phyloP scores from a whole-genome alignment of 306 rosid genomes.

The Fragaria nilgerrensis region DNA sequence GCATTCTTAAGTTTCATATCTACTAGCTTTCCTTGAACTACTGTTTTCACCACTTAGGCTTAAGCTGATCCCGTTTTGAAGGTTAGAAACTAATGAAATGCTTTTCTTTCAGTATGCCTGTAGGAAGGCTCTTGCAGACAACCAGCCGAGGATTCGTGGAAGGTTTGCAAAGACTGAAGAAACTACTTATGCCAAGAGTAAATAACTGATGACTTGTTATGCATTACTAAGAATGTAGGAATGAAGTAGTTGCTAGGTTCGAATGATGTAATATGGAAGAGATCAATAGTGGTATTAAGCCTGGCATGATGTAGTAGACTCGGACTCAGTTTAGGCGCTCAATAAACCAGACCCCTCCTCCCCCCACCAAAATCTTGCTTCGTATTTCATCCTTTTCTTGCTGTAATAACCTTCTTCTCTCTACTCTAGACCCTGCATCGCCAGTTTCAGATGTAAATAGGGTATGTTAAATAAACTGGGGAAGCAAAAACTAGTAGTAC shows the following conservation, averaged over 20 bases:
- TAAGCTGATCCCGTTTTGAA: neutral
- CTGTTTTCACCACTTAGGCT: constrained; percentile 1
- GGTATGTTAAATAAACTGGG: constrained; percentile 56
- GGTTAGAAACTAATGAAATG: constrained; percentile 10
- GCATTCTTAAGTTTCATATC: neutral
- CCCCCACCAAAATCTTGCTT: constrained; percentile 12
- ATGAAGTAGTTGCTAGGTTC: constrained; percentile 41
- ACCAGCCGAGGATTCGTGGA: constrained; percentile 97
- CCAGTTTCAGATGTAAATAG: constrained; percentile 58
- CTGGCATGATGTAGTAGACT: constrained; percentile 7
- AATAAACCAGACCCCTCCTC: constrained; percentile 32
- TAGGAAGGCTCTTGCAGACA: constrained; percentile 99
- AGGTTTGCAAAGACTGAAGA: constrained; percentile 95
- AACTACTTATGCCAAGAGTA: constrained; percentile 50
- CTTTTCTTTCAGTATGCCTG: constrained; percentile 73
- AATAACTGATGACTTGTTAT: constrained; percentile 29
- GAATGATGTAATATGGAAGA: constrained; percentile 33
- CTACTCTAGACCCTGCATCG: constrained; percentile 24
- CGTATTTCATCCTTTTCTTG: constrained; percentile 18
- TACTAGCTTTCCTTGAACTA: neutral
- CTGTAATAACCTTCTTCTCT: constrained; percentile 31
- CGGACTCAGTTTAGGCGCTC: constrained; percentile 29
- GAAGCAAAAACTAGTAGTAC: constrained; percentile 19
- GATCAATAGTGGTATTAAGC: constrained; percentile 18
- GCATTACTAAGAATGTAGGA: constrained; percentile 26